These are phyloP conservation scores for Diaporthe aspalathi DNA, from an alignment of 2,329 filamentous ascomycete genomes.

Conservation along the genomic window DNA sequence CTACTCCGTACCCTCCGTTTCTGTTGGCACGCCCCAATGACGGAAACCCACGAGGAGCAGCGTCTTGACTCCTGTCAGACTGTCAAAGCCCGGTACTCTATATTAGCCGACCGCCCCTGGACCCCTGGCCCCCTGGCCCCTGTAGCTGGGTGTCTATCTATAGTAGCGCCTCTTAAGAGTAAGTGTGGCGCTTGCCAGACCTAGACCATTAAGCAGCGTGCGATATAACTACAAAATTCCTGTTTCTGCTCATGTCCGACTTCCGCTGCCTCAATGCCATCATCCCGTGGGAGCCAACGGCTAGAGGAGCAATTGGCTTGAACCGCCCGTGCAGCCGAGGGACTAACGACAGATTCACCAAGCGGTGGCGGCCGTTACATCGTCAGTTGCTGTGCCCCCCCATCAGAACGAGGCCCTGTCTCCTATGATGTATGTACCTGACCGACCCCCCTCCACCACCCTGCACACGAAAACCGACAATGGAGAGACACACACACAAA, in stretches of 20 bases:
- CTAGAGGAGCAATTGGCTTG: background rate
- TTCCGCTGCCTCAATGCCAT: constrained; percentile 2
- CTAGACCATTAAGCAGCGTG: background rate
- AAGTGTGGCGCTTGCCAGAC: no score
- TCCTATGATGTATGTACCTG: constrained; percentile 2
- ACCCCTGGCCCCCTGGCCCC: constrained; percentile 19
- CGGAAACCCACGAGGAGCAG: background rate
- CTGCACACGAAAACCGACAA: background rate
- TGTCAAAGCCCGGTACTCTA: constrained; percentile 27
- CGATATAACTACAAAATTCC: constrained; percentile 23
- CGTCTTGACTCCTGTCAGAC: constrained; percentile 21
- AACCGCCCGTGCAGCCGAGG: background rate
- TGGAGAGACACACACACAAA: background rate
- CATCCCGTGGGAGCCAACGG: background rate
- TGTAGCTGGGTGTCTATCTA: background rate
- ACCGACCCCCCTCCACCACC: background rate
- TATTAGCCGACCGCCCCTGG: constrained; percentile 3
- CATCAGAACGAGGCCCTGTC: background rate
- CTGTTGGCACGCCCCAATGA: no score
- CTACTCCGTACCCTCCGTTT: no score
- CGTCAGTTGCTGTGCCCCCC: background rate
- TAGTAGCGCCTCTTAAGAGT: no score
- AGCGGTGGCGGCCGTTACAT: constrained; percentile 25
- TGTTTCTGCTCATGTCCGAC: constrained; percentile 28
- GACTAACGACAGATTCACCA: background rate